Conservation (phyloP, 2,329 filamentous ascomycete species). For the Talaromyces albobiverticillius region DNA sequence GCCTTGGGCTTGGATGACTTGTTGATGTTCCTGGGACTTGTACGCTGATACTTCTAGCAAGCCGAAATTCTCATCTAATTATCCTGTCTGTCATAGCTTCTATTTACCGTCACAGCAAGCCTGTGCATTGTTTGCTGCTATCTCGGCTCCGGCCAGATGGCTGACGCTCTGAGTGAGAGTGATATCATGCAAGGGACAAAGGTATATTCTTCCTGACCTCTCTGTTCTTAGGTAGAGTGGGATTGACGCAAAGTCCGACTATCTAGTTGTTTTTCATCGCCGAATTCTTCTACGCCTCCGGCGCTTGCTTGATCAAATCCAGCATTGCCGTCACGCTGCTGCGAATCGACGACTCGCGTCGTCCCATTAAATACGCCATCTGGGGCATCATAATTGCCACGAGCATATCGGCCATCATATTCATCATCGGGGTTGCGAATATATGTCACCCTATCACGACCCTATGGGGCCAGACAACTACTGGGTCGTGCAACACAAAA, state of each 20-base stretch:
- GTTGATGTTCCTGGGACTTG: too few relatives aligned
- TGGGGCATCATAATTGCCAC: not conserved
- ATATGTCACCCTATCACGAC: constrained; percentile 10
- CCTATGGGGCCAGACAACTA: constrained; percentile 8
- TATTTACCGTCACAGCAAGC: too few relatives aligned
- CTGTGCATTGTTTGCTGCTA: too few relatives aligned
- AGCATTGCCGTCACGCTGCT: constrained; percentile 9
- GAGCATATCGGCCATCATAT: constrained; percentile 3
- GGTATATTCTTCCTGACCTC: not conserved
- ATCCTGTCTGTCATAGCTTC: too few relatives aligned
- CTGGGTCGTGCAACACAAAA: constrained; percentile 3
- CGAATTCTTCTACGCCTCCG: constrained; percentile 10
- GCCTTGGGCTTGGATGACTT: too few relatives aligned
- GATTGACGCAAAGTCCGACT: too few relatives aligned
- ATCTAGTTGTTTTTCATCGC: constrained; percentile 6
- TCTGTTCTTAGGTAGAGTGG: too few relatives aligned
- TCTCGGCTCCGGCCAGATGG: constrained; percentile 2
- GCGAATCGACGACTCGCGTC: constrained; percentile 5
- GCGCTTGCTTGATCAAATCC: constrained; percentile 5
- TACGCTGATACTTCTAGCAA: too few relatives aligned
- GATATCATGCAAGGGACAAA: constrained; percentile 7
- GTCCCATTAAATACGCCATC: not conserved
- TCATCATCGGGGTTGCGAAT: constrained; percentile 11
- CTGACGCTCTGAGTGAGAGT: not conserved
- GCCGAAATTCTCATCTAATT: too few relatives aligned